Conservation (phyloP, 148 eudicot species). For the Amaranthus palmeri region DNA sequence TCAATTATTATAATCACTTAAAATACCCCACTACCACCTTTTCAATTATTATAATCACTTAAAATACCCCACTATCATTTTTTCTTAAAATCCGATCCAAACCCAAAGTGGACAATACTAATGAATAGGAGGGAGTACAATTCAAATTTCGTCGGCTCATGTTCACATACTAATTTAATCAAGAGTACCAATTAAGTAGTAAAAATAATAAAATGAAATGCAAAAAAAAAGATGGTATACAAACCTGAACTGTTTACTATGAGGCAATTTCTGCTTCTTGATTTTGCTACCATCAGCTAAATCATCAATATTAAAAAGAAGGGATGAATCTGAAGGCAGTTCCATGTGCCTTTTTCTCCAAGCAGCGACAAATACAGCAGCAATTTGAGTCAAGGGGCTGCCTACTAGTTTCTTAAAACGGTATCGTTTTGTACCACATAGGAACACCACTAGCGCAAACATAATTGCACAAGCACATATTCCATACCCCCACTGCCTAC, state of each 20-base stretch:
- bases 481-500: constrained; percentile 52
- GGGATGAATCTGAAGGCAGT: constrained; percentile 34
- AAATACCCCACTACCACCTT: too few species aligned
- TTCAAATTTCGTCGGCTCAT: too few species aligned
- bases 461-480: constrained; percentile 38
- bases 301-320: constrained; percentile 29
- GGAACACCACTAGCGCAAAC: constrained; percentile 26
- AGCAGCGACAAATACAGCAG: constrained; percentile 38
- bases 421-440: constrained; percentile 35
- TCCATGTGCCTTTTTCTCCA: constrained; percentile 35
- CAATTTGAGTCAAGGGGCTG: constrained; percentile 45
- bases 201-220: neutral
- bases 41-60: too few species aligned
- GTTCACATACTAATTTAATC: too few species aligned
- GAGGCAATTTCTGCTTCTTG: constrained; percentile 63
- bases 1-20: too few species aligned
- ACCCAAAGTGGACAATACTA: too few species aligned
- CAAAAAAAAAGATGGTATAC: constrained; percentile 10
- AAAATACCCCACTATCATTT: too few species aligned
- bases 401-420: constrained; percentile 44
- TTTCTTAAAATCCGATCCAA: too few species aligned
- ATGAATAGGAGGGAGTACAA: too few species aligned
- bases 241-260: constrained; percentile 70
- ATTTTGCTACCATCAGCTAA: constrained; percentile 24
- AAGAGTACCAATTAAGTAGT: neutral